phyloP scores from a whole-genome alignment of 345 rosid genomes.

The Populus euphratica region DNA sequence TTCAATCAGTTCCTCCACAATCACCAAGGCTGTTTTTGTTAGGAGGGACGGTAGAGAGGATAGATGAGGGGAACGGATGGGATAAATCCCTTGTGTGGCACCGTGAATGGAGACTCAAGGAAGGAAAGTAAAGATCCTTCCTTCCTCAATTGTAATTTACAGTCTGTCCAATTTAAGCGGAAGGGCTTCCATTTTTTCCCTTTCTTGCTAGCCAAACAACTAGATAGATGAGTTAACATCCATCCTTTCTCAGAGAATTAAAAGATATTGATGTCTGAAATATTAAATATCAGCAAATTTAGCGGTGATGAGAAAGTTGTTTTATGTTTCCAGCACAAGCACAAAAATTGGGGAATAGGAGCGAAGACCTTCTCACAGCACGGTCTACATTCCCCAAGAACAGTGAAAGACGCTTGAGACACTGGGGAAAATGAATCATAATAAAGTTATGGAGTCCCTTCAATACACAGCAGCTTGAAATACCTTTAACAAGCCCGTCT shows the following conservation, averaged over 20 bases:
- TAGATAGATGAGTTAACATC: neutral
- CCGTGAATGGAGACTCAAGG: neutral
- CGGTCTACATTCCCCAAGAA: neutral
- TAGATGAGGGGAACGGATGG: neutral
- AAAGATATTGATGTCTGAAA: neutral
- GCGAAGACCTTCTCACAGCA: neutral
- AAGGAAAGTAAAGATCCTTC: neutral
- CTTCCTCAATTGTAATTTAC: neutral
- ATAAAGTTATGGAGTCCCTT: neutral
- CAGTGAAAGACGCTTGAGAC: neutral
- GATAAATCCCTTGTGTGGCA: neutral
- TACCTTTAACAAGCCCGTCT: conserved; percentile 97
- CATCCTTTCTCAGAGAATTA: neutral
- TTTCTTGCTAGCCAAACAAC: neutral
- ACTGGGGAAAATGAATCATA: neutral
- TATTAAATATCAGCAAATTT: conserved; percentile 2
- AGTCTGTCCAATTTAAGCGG: neutral
- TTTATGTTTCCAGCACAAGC: neutral
- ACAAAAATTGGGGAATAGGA: neutral
- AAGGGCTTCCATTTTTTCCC: neutral
- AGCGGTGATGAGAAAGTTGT: neutral
- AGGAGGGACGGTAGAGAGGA: neutral
- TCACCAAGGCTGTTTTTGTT: neutral
- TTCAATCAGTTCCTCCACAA: neutral
- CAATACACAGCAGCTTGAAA: neutral